Percentiles rank a stretch among this genome's conserved stretches.
phyloP scores from a whole-genome alignment of 805 yeast species.

The Alloascoidea africana region DNA sequence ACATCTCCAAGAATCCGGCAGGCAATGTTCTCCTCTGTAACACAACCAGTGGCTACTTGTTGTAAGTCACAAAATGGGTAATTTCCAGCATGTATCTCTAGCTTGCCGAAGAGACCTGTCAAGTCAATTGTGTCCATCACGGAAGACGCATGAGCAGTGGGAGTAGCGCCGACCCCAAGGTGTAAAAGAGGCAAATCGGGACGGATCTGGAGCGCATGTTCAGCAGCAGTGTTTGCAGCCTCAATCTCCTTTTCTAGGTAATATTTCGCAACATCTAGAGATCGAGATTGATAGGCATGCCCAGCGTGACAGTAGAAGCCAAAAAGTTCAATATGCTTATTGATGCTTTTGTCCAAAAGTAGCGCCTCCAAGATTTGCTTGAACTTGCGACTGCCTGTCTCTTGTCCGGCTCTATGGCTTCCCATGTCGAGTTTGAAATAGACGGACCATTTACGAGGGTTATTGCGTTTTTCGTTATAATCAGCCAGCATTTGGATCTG shows the following conservation, averaged over 20 bases:
- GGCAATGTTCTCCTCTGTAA: slow-evolving; percentile 29
- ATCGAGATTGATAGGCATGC: slow-evolving; percentile 42
- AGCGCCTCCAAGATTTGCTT: slow-evolving; percentile 20
- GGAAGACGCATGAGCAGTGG: slow-evolving; percentile 50
- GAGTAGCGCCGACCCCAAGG: slow-evolving; percentile 75
- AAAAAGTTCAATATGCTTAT: slow-evolving; percentile 26
- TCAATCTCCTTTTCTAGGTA: slow-evolving; percentile 39
- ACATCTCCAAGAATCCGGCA: slow-evolving; percentile 42
- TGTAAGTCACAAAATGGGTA: slow-evolving; percentile 62
- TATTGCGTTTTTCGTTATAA: slow-evolving; percentile 17
- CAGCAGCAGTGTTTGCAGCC: slow-evolving; percentile 39
- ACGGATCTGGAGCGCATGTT: slow-evolving; percentile 19
- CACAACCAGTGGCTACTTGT: slow-evolving; percentile 57
- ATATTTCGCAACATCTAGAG: slow-evolving; percentile 28
- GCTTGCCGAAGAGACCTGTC: slow-evolving; percentile 19
- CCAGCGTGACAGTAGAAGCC: slow-evolving; percentile 79
- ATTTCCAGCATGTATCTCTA: slow-evolving; percentile 77
- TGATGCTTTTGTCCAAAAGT: slow-evolving; percentile 11
- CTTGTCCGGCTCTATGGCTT: slow-evolving; percentile 51
- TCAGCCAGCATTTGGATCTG: slow-evolving; percentile 35
- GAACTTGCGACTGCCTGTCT: slow-evolving; percentile 20
- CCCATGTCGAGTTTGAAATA: slow-evolving; percentile 63
- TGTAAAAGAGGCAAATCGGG: slow-evolving; percentile 22
- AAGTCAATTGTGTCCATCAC: slow-evolving; percentile 6
- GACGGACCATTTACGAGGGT: slow-evolving; percentile 35